Conservation (phyloP, 768 basidiomycete species). For the Agrocybe praecox region DNA sequence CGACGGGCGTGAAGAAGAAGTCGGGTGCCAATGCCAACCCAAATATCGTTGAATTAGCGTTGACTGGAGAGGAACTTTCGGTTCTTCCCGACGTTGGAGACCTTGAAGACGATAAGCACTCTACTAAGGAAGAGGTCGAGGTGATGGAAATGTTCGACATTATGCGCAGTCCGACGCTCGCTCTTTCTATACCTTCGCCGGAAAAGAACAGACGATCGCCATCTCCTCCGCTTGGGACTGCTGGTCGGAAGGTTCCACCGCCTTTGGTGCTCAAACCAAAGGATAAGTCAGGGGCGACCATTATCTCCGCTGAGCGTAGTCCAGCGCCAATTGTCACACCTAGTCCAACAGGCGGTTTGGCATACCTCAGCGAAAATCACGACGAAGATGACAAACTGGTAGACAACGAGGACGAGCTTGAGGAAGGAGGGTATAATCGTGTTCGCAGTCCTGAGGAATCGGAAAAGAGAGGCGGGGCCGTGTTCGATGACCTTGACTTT, state of each 20-base stretch:
- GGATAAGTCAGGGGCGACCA: constrained; percentile 28
- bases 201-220: constrained; percentile 32
- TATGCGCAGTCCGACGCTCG: constrained; percentile 33
- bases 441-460: constrained; percentile 38
- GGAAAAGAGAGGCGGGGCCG: constrained; percentile 49
- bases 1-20: constrained; percentile 18
- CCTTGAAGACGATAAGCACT: constrained; percentile 29
- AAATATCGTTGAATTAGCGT: constrained; percentile 53
- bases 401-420: constrained; percentile 13
- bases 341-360: constrained; percentile 26
- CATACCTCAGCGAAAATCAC: constrained; percentile 45
- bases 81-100: constrained; percentile 24
- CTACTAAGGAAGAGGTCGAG: constrained; percentile 42
- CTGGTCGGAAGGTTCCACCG: constrained; percentile 53
- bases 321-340: constrained; percentile 36
- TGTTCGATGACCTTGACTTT: constrained; percentile 55
- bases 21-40: constrained; percentile 31
- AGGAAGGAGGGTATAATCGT: constrained; percentile 29
- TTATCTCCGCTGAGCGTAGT: constrained; percentile 36
- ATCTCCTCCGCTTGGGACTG: constrained; percentile 23
- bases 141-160: constrained; percentile 37
- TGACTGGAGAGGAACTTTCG: constrained; percentile 45
- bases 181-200: constrained; percentile 45
- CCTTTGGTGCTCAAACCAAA: constrained; percentile 55
- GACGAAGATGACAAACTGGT: constrained; percentile 9